A percentile compares a stretch with the other conserved stretches of the same genome.
phyloP scores from a whole-genome alignment of 2,329 filamentous ascomycete species.

The Macroventuria anomochaeta region DNA sequence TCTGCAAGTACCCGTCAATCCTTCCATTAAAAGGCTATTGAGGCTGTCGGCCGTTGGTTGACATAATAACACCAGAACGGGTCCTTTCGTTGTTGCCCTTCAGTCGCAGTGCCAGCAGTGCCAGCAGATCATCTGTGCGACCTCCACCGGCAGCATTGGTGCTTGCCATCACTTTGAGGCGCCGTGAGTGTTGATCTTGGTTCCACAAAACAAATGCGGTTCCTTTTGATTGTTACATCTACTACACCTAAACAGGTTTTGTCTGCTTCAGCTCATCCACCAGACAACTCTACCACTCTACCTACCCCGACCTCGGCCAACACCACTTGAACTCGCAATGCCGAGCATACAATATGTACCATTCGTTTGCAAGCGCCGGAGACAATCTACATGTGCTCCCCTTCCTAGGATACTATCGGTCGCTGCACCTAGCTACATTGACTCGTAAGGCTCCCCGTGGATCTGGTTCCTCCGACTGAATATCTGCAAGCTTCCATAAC shows the following conservation, averaged over 20 bases:
- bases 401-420: not conserved
- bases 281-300: not conserved
- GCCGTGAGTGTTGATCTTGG: conserved; percentile 27
- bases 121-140: conserved; percentile 27
- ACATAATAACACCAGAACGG: conserved; percentile 6
- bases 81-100: conserved; percentile 1
- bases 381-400: not conserved
- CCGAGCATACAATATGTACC: conserved; percentile 1
- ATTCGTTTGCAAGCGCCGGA: conserved; percentile 1
- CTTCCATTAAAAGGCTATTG: not conserved
- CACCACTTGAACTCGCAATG: not conserved
- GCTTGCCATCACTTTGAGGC: conserved; percentile 22
- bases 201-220: conserved; percentile 37
- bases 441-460: not conserved
- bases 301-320: conserved; percentile 10
- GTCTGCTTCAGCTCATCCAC: conserved; percentile 30
- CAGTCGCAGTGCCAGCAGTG: conserved; percentile 19
- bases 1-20: conserved; percentile 13
- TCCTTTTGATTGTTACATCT: conserved; percentile 44
- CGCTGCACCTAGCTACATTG: conserved; percentile 6
- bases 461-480: not conserved
- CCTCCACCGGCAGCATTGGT: conserved; percentile 27
- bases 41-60: not conserved
- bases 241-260: conserved; percentile 39
- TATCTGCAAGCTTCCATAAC: not conserved